Conservation (phyloP, 805 yeast genomes). For the Sugiyamaella valdiviana region DNA sequence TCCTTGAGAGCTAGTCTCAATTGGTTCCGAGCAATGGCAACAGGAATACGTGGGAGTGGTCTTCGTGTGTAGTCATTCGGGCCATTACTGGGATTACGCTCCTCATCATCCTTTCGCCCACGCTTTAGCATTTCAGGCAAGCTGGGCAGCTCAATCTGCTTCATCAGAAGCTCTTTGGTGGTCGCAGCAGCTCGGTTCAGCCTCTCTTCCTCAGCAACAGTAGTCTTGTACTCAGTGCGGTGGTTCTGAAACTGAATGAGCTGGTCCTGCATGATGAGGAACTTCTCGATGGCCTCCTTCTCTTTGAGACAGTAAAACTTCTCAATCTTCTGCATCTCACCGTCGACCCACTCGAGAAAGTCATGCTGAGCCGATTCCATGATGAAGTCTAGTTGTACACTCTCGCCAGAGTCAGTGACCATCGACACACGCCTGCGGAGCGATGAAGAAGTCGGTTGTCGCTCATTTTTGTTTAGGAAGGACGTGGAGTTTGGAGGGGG, state of each 20-base stretch:
- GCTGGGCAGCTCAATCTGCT: slow-evolving; percentile 19
- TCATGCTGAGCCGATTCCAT: slow-evolving; percentile 36
- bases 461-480: background rate
- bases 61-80: slow-evolving; percentile 45
- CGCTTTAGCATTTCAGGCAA: slow-evolving; percentile 14
- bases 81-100: slow-evolving; percentile 27
- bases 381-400: slow-evolving; percentile 8
- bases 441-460: background rate
- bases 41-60: slow-evolving; percentile 41
- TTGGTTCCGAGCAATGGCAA: slow-evolving; percentile 58
- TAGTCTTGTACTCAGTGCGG: slow-evolving; percentile 5
- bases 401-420: slow-evolving; percentile 8
- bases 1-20: slow-evolving; percentile 64
- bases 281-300: slow-evolving; percentile 52
- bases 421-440: slow-evolving; percentile 7
- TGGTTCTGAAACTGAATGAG: slow-evolving; percentile 57
- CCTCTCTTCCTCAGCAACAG: slow-evolving; percentile 5
- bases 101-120: slow-evolving; percentile 6
- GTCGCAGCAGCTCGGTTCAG: slow-evolving; percentile 1
- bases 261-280: slow-evolving; percentile 60
- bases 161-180: slow-evolving; percentile 5
- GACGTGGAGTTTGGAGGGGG: background rate
- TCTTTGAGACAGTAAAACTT: slow-evolving; percentile 56
- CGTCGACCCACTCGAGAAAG: slow-evolving; percentile 64
- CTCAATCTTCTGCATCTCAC: slow-evolving; percentile 55